Base-by-base conservation (phyloP, 2,329 filamentous ascomycete species). In the Alternaria panax region DNA sequence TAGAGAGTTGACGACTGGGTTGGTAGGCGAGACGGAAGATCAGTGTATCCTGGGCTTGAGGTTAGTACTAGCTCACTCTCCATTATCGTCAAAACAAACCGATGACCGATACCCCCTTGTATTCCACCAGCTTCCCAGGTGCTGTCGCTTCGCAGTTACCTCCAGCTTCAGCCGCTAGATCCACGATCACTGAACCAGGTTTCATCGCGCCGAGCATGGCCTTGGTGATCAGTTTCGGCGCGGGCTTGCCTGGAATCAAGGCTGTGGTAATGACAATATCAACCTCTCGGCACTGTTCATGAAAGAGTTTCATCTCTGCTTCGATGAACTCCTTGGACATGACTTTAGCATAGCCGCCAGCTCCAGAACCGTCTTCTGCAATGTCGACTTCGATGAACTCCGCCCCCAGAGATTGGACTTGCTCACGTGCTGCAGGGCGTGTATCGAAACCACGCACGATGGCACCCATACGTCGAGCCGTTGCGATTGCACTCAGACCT, bases 281-380 rank as follows among this genome's bases (percentile, higher is more conserved):
- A 51, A 96, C 92, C 38, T 97, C 93, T 59, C 87, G 86, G 62
- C 90, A 91, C 76, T 96, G 93, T 67, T 95, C 90, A 75, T 91
- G 88, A 79, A 97, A 97, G 0, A 97, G 84, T 76, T 92, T 93
- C 92, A 96, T 96, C 77, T 97, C 92, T 6, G 92, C 92, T 61
- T 92, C 92, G 75, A 95, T 92, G 72, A 96, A 97, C 67, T 94
- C 92, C 72, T 94, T 93, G 54, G 92, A 95, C 92, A 96, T 96
- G 73, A 93, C 92, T 73, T 96, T 96, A 53, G 92, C 92, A 72
- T 97, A 97, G 16, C 93, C 93, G 27, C 93, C 92, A 8, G 90
- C 88, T 2, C 92, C 92, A 12, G 90, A 88, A 2, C 93, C 93
- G 60, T 95, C 92, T 78, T 97, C 93, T 66, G 94, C 77, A 22